Percentiles rank a stretch among this genome's conserved stretches.
phyloP scores from a whole-genome alignment of 2,329 filamentous ascomycete species.

The Corinectria fuckeliana region DNA sequence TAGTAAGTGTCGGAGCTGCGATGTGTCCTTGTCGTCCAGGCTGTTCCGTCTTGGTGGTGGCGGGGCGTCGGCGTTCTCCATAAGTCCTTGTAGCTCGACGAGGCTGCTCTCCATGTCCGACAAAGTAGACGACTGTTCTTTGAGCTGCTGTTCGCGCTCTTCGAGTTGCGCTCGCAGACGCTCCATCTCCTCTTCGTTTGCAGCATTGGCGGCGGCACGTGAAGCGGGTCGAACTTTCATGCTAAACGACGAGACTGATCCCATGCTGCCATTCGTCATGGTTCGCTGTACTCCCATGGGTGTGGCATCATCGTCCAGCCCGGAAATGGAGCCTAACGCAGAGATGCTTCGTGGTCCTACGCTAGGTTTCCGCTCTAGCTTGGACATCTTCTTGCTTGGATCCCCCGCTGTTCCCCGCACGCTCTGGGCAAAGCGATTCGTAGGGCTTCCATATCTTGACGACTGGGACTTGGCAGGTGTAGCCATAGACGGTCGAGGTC shows the following conservation, averaged over 20 bases:
- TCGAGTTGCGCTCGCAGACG: constrained; percentile 76
- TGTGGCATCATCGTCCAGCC: constrained; percentile 64
- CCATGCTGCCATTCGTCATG: constrained; percentile 60
- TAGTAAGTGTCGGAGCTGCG: constrained; percentile 80
- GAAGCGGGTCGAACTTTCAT: constrained; percentile 55
- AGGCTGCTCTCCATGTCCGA: constrained; percentile 90
- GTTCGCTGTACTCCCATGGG: constrained; percentile 59
- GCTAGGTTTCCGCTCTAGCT: constrained; percentile 57
- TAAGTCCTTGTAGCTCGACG: constrained; percentile 75
- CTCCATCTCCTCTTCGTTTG: constrained; percentile 75
- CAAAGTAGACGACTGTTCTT: constrained; percentile 82
- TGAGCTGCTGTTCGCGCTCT: constrained; percentile 85
- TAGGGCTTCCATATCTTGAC: constrained; percentile 48
- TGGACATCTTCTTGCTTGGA: constrained; percentile 61
- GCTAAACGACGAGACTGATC: constrained; percentile 62
- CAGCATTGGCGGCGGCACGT: constrained; percentile 47
- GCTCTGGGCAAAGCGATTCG: constrained; percentile 68
- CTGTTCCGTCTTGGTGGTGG: constrained; percentile 51
- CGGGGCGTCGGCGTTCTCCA: constrained; percentile 62
- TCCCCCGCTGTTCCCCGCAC: constrained; percentile 67
- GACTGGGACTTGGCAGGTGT: constrained; percentile 52
- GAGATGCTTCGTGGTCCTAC: constrained; percentile 65
- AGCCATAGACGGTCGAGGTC: constrained; percentile 60
- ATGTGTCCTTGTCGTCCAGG: constrained; percentile 73
- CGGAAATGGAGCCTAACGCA: constrained; percentile 59